Conservation (phyloP, 176 grass and related monocot species). For the Dactylis glomerata region DNA sequence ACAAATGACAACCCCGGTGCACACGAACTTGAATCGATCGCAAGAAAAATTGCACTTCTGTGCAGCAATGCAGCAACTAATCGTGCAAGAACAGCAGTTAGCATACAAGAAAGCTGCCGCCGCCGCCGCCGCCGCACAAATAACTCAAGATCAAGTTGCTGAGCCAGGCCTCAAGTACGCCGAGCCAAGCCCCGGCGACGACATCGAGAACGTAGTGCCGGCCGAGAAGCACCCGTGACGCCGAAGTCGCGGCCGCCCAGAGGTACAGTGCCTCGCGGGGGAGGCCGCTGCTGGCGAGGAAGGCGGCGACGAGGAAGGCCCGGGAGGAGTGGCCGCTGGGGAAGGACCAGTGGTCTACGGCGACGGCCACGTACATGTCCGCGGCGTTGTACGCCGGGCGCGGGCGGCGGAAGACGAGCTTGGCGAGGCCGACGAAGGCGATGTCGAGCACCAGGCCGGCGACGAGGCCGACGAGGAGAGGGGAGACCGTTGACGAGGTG, state of each 20-base stretch:
- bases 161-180: constrained; percentile 72
- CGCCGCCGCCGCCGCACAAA: background rate
- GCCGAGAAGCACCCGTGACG: constrained; percentile 77
- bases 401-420: constrained; percentile 75
- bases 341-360: constrained; percentile 82
- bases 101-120: constrained; percentile 38
- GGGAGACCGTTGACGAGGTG: constrained; percentile 33
- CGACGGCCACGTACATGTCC: constrained; percentile 73
- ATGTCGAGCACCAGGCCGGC: constrained; percentile 65
- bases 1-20: background rate
- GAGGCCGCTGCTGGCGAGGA: constrained; percentile 35
- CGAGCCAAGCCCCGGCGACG: constrained; percentile 64
- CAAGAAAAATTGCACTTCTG: constrained; percentile 7
- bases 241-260: constrained; percentile 72
- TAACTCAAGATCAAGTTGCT: constrained; percentile 32
- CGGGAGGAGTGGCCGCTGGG: constrained; percentile 89
- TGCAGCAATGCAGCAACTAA: background rate
- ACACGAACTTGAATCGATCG: background rate
- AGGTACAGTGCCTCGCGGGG: constrained; percentile 46
- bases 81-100: background rate
- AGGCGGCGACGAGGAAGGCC: constrained; percentile 73
- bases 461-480: constrained; percentile 52
- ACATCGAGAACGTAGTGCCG: constrained; percentile 86
- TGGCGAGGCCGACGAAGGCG: constrained; percentile 64
- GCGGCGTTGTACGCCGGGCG: constrained; percentile 79